A percentile compares a stretch with the other conserved stretches of the same genome.
phyloP scores from a whole-genome alignment of 164 flowering plant species.

The Protea cynaroides region DNA sequence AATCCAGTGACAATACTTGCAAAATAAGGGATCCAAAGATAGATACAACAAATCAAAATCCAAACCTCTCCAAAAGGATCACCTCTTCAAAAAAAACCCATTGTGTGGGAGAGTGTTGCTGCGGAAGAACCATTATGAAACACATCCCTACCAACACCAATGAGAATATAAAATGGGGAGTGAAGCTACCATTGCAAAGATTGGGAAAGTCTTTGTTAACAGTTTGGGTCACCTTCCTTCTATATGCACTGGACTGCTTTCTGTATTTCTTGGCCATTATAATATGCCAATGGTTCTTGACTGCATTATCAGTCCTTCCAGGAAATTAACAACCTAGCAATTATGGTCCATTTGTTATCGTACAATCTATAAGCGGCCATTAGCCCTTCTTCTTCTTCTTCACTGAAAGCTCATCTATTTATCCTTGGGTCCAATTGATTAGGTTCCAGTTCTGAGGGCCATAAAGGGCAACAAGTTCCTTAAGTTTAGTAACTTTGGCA shows the following conservation, averaged over 20 bases:
- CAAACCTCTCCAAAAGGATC: too few species aligned
- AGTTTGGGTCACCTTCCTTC: constrained; percentile 44
- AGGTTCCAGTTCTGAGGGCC: constrained; percentile 34
- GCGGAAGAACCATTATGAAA: too few species aligned
- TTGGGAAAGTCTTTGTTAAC: too few species aligned
- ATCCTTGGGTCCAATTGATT: constrained; percentile 62
- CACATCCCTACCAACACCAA: too few species aligned
- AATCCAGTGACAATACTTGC: too few species aligned
- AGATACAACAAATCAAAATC: too few species aligned
- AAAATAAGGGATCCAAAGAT: too few species aligned
- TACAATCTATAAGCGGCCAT: constrained; percentile 67
- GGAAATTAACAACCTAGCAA: constrained; percentile 78
- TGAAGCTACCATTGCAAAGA: too few species aligned
- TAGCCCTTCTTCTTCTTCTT: constrained; percentile 71
- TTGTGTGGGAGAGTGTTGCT: too few species aligned
- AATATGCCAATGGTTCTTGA: constrained; percentile 57
- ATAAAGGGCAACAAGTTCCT: constrained; percentile 21
- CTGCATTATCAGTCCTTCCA: constrained; percentile 23
- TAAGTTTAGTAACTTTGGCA: constrained; percentile 22
- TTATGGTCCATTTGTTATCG: constrained; percentile 19
- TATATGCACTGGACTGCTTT: constrained; percentile 55
- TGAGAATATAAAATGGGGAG: too few species aligned
- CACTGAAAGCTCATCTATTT: constrained; percentile 60
- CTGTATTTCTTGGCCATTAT: constrained; percentile 53
- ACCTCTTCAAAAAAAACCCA: too few species aligned